Evolutionary conservation across 495 filamentous ascomycete species (phyloP).

Genomic region (Lepidopterella palustris): DNA sequence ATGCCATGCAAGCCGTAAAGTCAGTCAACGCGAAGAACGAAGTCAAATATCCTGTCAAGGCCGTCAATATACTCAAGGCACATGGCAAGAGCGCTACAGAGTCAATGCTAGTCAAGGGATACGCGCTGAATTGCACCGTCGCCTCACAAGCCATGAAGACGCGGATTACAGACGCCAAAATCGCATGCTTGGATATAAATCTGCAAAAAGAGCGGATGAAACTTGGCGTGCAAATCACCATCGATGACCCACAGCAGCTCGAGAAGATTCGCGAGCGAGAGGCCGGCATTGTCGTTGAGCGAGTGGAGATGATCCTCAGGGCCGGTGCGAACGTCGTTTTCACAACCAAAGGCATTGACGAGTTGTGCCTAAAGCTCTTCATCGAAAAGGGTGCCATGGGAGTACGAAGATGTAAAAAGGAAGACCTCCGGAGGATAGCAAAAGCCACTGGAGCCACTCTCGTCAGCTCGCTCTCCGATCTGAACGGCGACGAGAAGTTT

Average conservation of each 20-base stretch:
- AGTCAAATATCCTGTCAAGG: slow-evolving; percentile 96
- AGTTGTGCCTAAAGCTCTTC: slow-evolving; percentile 89
- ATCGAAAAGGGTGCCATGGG: slow-evolving; percentile 94
- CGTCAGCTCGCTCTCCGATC: slow-evolving; percentile 83
- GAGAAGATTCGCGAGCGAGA: slow-evolving; percentile 95
- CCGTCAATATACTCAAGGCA: slow-evolving; percentile 96
- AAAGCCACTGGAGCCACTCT: slow-evolving; percentile 93
- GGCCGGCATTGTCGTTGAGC: slow-evolving; percentile 84
- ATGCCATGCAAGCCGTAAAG: slow-evolving; percentile 94
- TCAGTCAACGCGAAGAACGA: slow-evolving; percentile 83
- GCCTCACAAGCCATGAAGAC: slow-evolving; percentile 98
- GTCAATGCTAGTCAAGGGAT: slow-evolving; percentile 89
- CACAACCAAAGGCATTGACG: slow-evolving; percentile 98
- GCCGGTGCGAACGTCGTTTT: slow-evolving; percentile 93
- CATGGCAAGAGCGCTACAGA: slow-evolving; percentile 89
- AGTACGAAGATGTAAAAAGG: slow-evolving; percentile 96
- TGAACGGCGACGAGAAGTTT: slow-evolving; percentile 97
- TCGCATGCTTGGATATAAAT: slow-evolving; percentile 96
- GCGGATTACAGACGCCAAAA: slow-evolving; percentile 86
- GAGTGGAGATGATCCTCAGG: slow-evolving; percentile 95
- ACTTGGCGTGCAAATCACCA: slow-evolving; percentile 94
- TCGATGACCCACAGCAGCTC: slow-evolving; percentile 93
- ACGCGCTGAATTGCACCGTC: slow-evolving; percentile 97
- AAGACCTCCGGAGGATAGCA: slow-evolving; percentile 91
- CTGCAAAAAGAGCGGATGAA: slow-evolving; percentile 99